Evolutionary conservation across 495 filamentous ascomycete genomes (phyloP), one percentile per base, ranked within the genome.

Genomic region (Trichocladium antarcticum): DNA sequence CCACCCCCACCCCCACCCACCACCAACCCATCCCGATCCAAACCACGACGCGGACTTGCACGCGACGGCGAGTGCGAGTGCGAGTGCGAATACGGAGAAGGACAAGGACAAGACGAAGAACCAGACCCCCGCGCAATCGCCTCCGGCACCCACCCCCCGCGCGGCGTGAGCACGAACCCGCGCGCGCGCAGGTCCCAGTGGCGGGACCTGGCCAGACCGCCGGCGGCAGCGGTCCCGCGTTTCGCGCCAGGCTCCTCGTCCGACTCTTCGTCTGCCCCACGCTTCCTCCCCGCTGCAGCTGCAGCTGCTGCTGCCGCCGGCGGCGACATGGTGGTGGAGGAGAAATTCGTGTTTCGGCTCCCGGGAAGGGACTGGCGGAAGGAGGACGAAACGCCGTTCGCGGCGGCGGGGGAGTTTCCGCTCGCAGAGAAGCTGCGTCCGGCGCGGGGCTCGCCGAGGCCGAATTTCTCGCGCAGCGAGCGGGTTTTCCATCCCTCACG

Each of bases 141-240:
- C 51, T 73, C 70, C 1, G 67, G 68, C 9, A 71, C 37, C 55
- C 67, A 73, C 22, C 65, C 47, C 3, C 68, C 68, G 41, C 72
- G 64, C 3, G 69, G 61, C 64, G 67, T 68, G 19, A 57, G 65
- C 9, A 73, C 64, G 31, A 73, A 54, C 0, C 70, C 70, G 3
- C 57, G 56, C 2, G 61, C 61, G 17, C 69, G 65, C 31, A 72
- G 50, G 16, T 66, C 62, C 67, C 68, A 73, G 49, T 73, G 68
- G 1, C 38, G 45, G 8, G 64, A 58, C 19, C 48, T 55, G 19
- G 31, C 6, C 20, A 58, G 47, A 5, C 47, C 43, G n/a, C 29
- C 57, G 5, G 45, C 19, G 50, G 16, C 32, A 20, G 32, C 17
- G 24, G 8, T 46, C 24, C 1, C 48, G 21, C 55, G 37, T 38